Conservation (phyloP, 176 grass and related monocot genomes). For the Raddia guianensis region DNA sequence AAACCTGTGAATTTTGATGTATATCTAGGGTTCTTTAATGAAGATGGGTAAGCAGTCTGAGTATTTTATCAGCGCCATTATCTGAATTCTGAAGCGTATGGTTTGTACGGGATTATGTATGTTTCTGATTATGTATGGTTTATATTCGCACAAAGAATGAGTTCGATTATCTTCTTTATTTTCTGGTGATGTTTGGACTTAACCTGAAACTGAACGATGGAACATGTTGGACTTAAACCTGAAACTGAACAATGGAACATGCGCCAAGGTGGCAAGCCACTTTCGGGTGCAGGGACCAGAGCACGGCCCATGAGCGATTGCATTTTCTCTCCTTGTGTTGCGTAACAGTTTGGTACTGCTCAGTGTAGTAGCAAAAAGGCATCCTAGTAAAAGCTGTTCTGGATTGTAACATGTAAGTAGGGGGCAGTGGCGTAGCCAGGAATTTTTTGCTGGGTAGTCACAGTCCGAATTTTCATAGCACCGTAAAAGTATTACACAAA, state of each 20-base stretch:
- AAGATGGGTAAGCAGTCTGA: background rate
- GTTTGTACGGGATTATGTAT: conserved; percentile 19
- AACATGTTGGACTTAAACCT: background rate
- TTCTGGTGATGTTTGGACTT: background rate
- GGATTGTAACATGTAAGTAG: too few species aligned
- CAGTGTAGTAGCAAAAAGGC: too few species aligned
- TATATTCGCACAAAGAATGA: background rate
- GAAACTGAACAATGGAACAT: background rate
- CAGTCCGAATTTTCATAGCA: too few species aligned
- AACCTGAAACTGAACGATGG: background rate
- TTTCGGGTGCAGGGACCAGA: background rate
- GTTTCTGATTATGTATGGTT: background rate
- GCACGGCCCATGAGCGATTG: background rate
- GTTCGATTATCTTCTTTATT: background rate
- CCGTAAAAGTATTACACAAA: too few species aligned
- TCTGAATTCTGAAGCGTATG: background rate
- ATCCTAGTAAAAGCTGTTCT: too few species aligned
- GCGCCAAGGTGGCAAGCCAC: background rate
- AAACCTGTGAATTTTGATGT: conserved; percentile 9
- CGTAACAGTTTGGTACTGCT: background rate
- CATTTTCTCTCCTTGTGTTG: too few species aligned
- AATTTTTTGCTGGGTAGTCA: too few species aligned
- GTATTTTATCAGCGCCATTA: background rate
- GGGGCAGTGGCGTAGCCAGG: too few species aligned
- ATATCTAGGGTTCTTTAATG: background rate